Evolutionary conservation across 352 stramenopile genomes (phyloP).

Genomic region (Vaucheria bursata): DNA sequence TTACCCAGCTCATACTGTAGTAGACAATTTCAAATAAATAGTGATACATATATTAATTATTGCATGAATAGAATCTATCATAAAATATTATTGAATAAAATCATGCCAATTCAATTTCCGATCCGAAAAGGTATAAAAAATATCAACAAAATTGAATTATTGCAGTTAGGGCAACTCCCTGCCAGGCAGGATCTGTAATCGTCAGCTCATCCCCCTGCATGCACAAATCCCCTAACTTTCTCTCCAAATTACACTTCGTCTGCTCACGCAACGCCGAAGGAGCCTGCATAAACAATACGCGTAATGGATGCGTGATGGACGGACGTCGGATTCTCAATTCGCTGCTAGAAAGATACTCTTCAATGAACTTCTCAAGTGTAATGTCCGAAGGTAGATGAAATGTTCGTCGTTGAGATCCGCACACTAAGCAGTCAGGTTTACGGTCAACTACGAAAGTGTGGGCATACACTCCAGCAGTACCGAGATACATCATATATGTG

Average conservation of each 20-base stretch:
- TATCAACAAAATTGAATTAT: background rate
- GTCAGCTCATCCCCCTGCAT: conserved; percentile 76
- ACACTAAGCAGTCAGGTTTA: conserved; percentile 70
- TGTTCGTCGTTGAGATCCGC: conserved; percentile 52
- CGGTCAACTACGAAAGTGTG: conserved; percentile 93
- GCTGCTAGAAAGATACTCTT: conserved; percentile 55
- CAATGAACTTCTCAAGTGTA: conserved; percentile 61
- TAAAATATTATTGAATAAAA: no score
- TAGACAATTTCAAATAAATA: no score
- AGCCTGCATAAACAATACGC: conserved; percentile 21
- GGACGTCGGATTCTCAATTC: background rate
- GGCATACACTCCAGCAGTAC: conserved; percentile 82
- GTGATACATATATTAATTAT: no score
- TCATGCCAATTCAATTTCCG: no score
- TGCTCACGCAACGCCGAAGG: conserved; percentile 66
- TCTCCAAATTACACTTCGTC: conserved; percentile 80
- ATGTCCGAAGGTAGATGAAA: conserved; percentile 49
- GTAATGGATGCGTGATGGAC: background rate
- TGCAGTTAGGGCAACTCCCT: background rate
- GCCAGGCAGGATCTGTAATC: conserved; percentile 73
- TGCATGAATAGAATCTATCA: no score
- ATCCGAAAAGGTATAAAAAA: no score
- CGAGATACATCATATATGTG: conserved; percentile 84
- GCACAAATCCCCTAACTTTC: conserved; percentile 74
- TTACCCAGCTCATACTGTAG: no score